Evolutionary conservation across 768 basidiomycete genomes (phyloP), one percentile per base, ranked within the genome.

Genomic region (Macrolepiota dolichaula): DNA sequence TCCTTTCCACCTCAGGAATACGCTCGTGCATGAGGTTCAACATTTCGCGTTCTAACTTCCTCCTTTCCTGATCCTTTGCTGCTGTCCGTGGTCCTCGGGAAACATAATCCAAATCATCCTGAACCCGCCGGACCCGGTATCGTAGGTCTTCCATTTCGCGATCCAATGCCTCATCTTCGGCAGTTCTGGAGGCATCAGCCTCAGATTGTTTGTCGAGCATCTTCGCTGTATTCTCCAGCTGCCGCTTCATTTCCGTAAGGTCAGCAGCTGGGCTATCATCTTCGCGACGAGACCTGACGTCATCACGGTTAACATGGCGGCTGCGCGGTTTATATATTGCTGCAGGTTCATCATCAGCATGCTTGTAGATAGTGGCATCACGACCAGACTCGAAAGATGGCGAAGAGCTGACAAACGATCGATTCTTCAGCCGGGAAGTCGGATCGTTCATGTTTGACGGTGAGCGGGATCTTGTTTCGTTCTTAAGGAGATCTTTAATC

Each of bases 351-450:
- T 79, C 79, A 66, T 85, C 87, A 27, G 80, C 81, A 75, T 97
- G 91, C 67, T 92, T 92, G 79, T 97, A 99, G 36, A 94, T 89
- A 0, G 94, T 92, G 1, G 94, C 97, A 71, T 99, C 97, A 11
- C 90, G 82, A 4, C 81, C 79, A 1, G 85, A 81, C 7, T 85
- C 85, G 15, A 80, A 72, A 3, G 82, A 75, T 2, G 85, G 75
- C 5, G 81, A 76, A 11, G 80, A 73, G 52, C 77, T 76, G 62
- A 82, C 83, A 69, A 96, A 89, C 0, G 92, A 91, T 4, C 90
- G 88, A 54, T 84, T 80, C 68, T 88, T 88, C 24, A 86, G 74
- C 55, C 79, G 79, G 0, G 90, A 91, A 12, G 85, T 72, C 0
- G 83, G 88, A 0, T 73, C 61, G 62, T 88, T 85, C 17, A 76